Percentiles rank a stretch among this genome's conserved stretches.
These are phyloP conservation scores for Meredithiella fracta DNA, from an alignment of 2,329 filamentous ascomycete genomes.

Conservation along the genomic window DNA sequence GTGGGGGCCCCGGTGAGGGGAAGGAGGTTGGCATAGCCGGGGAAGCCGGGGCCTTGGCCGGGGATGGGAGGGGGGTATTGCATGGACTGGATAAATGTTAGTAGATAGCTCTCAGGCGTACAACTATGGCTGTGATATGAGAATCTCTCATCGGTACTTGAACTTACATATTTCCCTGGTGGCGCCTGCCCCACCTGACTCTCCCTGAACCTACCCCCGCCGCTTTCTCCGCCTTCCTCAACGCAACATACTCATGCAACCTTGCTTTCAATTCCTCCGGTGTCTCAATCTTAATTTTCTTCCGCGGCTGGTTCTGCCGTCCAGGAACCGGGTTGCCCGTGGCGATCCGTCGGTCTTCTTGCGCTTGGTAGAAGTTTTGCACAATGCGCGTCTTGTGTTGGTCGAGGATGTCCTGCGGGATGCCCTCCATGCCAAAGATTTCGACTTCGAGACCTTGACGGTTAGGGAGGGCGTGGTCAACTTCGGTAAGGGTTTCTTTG, in stretches of 20 bases:
- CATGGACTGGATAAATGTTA: constrained; percentile 3
- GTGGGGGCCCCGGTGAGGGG: constrained; percentile 28
- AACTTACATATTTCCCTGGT: constrained; percentile 10
- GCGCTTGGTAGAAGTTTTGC: constrained; percentile 68
- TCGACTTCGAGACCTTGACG: constrained; percentile 76
- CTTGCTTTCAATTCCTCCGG: constrained; percentile 65
- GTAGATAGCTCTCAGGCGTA: too few relatives aligned
- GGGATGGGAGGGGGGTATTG: constrained; percentile 17
- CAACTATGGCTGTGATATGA: too few relatives aligned
- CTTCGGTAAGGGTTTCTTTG: constrained; percentile 72
- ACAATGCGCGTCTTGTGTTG: constrained; percentile 77
- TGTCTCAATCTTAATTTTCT: constrained; percentile 58
- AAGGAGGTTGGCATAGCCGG: constrained; percentile 22
- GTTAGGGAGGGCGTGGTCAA: constrained; percentile 85
- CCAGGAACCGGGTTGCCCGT: constrained; percentile 69
- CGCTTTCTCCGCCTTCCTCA: constrained; percentile 43
- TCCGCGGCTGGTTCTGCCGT: constrained; percentile 46
- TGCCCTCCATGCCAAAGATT: constrained; percentile 97
- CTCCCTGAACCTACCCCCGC: constrained; percentile 19
- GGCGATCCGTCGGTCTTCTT: constrained; percentile 62
- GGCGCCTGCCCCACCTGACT: neutral
- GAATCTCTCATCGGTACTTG: too few relatives aligned
- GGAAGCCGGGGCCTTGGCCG: constrained; percentile 14
- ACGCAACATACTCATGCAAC: constrained; percentile 59
- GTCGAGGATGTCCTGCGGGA: constrained; percentile 69